Percentiles rank a stretch among this genome's conserved stretches.
Conservation (phyloP, 1,284 basidiomycete genomes). For the Rhodotorula sp. region DNA sequence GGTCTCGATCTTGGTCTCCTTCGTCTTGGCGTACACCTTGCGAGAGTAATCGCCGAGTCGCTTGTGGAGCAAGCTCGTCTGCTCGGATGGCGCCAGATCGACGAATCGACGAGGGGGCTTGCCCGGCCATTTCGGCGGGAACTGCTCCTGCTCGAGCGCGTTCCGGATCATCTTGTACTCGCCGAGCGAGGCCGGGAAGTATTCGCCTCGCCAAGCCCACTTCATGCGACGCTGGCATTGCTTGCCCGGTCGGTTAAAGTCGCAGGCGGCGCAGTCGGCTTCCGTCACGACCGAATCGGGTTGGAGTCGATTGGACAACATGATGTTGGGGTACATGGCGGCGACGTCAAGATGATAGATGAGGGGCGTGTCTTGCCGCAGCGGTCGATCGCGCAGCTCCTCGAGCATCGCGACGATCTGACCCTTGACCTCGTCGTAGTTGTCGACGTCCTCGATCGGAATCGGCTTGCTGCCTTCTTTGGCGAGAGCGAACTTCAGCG, state of each 20-base stretch:
- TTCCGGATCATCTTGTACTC: conserved; percentile 99
- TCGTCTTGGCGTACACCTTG: conserved; percentile 99
- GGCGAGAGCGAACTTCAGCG: conserved; percentile 81
- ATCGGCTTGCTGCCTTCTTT: conserved; percentile 72
- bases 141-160: conserved; percentile 89
- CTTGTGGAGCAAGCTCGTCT: conserved; percentile 90
- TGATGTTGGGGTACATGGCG: conserved; percentile 99
- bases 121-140: conserved; percentile 76
- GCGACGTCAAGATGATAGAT: conserved; percentile 99
- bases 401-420: conserved; percentile 78
- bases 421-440: conserved; percentile 89
- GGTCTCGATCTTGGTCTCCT: conserved; percentile 93
- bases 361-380: conserved; percentile 83
- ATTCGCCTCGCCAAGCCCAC: conserved; percentile 99
- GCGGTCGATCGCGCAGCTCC: conserved; percentile 84
- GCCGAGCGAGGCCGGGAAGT: conserved; percentile 94
- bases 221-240: conserved; percentile 88
- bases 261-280: conserved; percentile 94
- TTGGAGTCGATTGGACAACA: conserved; percentile 98
- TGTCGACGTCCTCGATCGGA: conserved; percentile 79
- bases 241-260: conserved; percentile 96
- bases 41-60: conserved; percentile 96
- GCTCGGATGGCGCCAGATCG: conserved; percentile 82
- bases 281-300: conserved; percentile 98
- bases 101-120: conserved; percentile 74